Percentiles rank a stretch among this genome's conserved stretches.
Conservation (phyloP, 768 basidiomycete species). For the Chiua virens region DNA sequence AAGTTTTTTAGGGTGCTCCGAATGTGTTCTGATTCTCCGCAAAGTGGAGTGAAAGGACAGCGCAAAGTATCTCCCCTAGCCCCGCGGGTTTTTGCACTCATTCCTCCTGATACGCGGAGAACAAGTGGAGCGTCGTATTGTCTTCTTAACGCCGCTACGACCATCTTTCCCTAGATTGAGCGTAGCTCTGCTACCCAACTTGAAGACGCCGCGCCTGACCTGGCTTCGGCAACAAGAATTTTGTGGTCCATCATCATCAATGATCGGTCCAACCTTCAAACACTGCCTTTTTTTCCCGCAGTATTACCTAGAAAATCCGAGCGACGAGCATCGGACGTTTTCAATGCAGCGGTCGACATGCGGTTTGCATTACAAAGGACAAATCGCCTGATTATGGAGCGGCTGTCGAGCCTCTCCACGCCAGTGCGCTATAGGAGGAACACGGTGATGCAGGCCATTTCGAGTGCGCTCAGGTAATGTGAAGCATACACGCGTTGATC, state of each 20-base stretch:
- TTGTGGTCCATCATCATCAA: constrained; percentile 1
- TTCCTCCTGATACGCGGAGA: not conserved
- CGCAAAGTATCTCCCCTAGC: not conserved
- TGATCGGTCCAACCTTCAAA: constrained; percentile 5
- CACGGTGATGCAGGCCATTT: constrained; percentile 10
- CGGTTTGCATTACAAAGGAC: not conserved
- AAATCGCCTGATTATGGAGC: constrained; percentile 6
- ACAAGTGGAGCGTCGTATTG: not conserved
- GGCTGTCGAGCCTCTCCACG: constrained; percentile 9
- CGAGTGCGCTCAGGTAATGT: constrained; percentile 18
- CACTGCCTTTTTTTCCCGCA: constrained; percentile 16
- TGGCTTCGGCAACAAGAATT: constrained; percentile 1
- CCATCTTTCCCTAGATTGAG: not conserved
- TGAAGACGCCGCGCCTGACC: not conserved
- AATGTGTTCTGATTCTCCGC: not conserved
- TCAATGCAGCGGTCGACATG: constrained; percentile 5
- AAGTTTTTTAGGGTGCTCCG: not conserved
- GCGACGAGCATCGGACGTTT: constrained; percentile 1
- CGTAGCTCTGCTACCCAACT: not conserved
- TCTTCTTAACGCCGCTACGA: constrained; percentile 1
- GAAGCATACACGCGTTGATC: constrained; percentile 21
- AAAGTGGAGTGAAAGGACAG: not conserved
- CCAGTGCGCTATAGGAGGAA: constrained; percentile 11
- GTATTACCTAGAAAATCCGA: not conserved
- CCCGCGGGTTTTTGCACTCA: not conserved